Percentiles rank a stretch among this genome's conserved stretches.
Evolutionary conservation across 1,139 yeast genomes (phyloP).

Genomic region (Protomyces arabidopsidicola): DNA sequence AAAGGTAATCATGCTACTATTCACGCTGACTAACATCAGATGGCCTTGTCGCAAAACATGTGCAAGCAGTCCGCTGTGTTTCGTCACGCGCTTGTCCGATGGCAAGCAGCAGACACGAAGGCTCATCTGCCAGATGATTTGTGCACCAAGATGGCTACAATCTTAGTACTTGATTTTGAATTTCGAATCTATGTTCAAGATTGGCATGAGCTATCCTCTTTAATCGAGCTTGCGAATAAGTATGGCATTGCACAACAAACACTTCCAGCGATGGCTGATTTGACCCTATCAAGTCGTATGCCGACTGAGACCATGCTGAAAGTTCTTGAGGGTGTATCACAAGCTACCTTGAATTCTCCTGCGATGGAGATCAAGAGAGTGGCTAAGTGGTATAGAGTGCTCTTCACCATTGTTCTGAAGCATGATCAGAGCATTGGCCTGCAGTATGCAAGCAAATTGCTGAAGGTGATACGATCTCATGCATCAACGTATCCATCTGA

Average conservation of each 20-base stretch:
- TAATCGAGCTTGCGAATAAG: constrained; percentile 29
- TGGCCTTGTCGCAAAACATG: neutral
- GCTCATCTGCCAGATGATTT: neutral
- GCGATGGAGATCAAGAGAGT: constrained; percentile 23
- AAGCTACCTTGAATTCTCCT: neutral
- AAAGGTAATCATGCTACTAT: neutral
- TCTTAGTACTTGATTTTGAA: constrained; percentile 18
- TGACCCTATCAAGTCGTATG: constrained; percentile 2
- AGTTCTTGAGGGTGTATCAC: constrained; percentile 4
- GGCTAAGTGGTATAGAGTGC: constrained; percentile 31
- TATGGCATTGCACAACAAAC: constrained; percentile 22
- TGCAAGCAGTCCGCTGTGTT: neutral
- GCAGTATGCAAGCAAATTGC: neutral
- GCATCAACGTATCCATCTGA: constrained; percentile 29
- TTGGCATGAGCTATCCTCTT: constrained; percentile 6
- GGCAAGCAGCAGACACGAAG: neutral
- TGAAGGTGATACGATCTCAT: constrained; percentile 9
- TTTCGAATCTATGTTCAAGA: neutral
- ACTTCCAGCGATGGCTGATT: constrained; percentile 23
- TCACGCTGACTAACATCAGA: neutral
- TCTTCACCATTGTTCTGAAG: constrained; percentile 28
- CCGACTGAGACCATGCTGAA: constrained; percentile 5
- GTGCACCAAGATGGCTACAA: constrained; percentile 5
- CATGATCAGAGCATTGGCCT: constrained; percentile 4
- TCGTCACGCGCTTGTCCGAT: neutral